Conservation (phyloP, 306 rosid genomes). For the Begonia loranthoides region DNA sequence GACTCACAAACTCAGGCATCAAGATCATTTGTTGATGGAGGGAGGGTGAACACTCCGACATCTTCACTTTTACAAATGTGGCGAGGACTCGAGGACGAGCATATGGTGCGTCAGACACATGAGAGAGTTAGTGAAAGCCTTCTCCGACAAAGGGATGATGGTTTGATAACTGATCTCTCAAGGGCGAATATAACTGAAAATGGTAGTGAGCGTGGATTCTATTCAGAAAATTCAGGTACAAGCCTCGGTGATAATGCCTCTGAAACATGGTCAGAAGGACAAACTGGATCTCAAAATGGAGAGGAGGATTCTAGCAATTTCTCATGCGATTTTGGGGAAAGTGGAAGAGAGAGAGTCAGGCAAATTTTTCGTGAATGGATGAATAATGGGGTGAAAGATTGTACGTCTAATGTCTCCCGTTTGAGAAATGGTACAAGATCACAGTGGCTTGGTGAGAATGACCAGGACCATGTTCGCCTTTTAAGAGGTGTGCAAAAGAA, state of each 20-base stretch:
- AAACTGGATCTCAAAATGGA: constrained; percentile 47
- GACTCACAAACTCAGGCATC: constrained; percentile 55
- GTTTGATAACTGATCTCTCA: constrained; percentile 22
- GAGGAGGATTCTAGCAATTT: constrained; percentile 42
- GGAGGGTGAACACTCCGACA: constrained; percentile 43
- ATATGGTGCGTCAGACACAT: constrained; percentile 40
- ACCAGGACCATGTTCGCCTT: constrained; percentile 75
- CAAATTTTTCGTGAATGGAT: constrained; percentile 86
- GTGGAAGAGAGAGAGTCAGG: constrained; percentile 88
- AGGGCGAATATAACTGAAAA: constrained; percentile 21
- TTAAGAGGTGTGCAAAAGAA: constrained; percentile 74
- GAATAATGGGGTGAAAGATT: constrained; percentile 51
- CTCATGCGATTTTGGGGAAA: constrained; percentile 57
- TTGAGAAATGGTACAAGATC: constrained; percentile 39
- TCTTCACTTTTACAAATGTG: constrained; percentile 63
- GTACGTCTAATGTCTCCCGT: constrained; percentile 29
- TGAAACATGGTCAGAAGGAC: constrained; percentile 62
- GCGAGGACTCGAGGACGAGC: constrained; percentile 87
- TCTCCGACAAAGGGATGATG: constrained; percentile 39
- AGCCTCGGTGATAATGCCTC: constrained; percentile 51
- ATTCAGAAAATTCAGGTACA: constrained; percentile 34
- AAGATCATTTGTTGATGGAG: constrained; percentile 41
- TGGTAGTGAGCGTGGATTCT: constrained; percentile 22
- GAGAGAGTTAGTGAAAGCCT: constrained; percentile 50
- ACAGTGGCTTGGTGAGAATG: constrained; percentile 67